These are phyloP conservation scores for Plantago elongata DNA, from an alignment of 257 asterid species.

Conservation along the genomic window DNA sequence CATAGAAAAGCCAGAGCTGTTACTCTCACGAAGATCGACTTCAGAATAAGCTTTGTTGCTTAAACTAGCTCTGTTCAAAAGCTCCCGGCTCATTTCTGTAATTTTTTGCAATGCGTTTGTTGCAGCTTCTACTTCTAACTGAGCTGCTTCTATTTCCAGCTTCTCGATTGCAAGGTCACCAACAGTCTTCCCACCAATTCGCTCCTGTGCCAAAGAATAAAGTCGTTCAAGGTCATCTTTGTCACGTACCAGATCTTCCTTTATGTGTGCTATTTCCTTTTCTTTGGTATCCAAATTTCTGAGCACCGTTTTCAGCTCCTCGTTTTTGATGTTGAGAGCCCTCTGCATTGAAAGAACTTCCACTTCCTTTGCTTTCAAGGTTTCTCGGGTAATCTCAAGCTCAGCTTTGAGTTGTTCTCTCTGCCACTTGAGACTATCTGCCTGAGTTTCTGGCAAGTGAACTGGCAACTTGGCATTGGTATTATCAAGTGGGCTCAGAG, in stretches of 20 bases:
- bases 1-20: conserved; percentile 16
- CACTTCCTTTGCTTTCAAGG: conserved; percentile 58
- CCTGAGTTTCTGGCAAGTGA: conserved; percentile 19
- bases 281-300: conserved; percentile 48
- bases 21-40: conserved; percentile 3
- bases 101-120: conserved; percentile 56
- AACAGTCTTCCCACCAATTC: conserved; percentile 40
- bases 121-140: conserved; percentile 78
- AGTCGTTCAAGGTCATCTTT: conserved; percentile 41
- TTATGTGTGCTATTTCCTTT: conserved; percentile 49
- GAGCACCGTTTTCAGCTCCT: conserved; percentile 47
- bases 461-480: conserved; percentile 15
- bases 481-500: conserved; percentile 23
- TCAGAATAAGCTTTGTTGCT: conserved; percentile 33
- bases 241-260: conserved; percentile 39
- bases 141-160: conserved; percentile 65
- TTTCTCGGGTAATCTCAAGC: conserved; percentile 50
- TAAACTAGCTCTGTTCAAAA: conserved; percentile 38
- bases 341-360: conserved; percentile 57
- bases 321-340: conserved; percentile 53
- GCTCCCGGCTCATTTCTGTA: conserved; percentile 64
- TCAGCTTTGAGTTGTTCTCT: conserved; percentile 58
- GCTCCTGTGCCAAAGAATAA: conserved; percentile 53
- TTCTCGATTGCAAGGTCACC: conserved; percentile 69
- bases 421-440: conserved; percentile 38